phyloP scores from a whole-genome alignment of 1,284 basidiomycete species.

The Rhodotorula glutinis region DNA sequence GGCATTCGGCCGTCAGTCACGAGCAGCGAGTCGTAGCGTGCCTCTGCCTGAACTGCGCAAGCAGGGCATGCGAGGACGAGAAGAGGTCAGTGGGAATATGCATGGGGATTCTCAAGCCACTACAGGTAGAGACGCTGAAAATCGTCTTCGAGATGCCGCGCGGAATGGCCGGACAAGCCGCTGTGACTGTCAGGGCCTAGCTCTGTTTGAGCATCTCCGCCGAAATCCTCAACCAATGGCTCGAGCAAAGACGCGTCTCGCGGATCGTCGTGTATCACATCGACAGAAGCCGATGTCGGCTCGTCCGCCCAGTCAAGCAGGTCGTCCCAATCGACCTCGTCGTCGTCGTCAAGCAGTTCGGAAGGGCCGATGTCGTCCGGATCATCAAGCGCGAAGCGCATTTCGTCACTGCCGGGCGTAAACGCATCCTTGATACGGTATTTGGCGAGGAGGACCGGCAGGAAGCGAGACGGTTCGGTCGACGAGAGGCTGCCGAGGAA shows the following conservation, averaged over 20 bases:
- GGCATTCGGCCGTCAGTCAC: no score
- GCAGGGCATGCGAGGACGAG: no score
- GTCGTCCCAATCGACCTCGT: background rate
- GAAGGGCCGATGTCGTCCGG: background rate
- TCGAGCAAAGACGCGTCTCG: background rate
- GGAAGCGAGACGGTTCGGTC: background rate
- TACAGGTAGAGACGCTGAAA: background rate
- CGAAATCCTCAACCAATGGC: no score
- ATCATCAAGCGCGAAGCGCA: background rate
- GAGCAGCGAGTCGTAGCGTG: no score
- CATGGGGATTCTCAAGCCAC: no score
- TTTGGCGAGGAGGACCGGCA: background rate
- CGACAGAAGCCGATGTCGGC: background rate
- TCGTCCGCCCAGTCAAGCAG: background rate
- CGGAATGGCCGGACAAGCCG: no score
- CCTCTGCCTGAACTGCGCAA: no score
- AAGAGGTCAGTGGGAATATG: no score
- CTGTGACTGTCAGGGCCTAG: background rate
- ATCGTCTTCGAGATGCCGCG: background rate
- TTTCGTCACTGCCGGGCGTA: no score
- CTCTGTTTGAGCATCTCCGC: no score
- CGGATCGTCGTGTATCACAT: background rate
- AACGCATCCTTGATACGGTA: background rate
- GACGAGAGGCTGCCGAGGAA: constrained; percentile 1
- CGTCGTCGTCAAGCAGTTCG: background rate